Percentiles rank a stretch among this genome's conserved stretches.
Evolutionary conservation across 2,329 filamentous ascomycete species (phyloP).

Genomic region (Bretziella fagacearum): DNA sequence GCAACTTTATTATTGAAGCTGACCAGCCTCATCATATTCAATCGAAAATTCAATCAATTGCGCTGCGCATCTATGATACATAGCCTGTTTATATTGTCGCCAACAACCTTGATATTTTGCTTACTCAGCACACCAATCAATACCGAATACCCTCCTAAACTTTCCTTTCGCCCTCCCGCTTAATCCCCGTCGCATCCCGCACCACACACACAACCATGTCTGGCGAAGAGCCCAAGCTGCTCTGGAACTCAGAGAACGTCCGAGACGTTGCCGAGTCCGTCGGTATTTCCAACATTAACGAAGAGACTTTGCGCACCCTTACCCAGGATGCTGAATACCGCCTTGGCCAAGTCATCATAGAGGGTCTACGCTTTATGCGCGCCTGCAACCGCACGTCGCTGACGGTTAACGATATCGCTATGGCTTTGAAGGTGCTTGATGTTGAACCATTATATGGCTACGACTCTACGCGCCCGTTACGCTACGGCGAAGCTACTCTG

Average conservation of each 20-base stretch:
- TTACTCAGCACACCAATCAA: too few relatives aligned
- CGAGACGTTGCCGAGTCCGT: conserved; percentile 92
- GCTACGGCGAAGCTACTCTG: conserved; percentile 84
- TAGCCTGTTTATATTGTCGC: too few relatives aligned
- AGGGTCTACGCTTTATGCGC: conserved; percentile 92
- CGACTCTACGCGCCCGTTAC: conserved; percentile 73
- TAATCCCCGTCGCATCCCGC: background rate
- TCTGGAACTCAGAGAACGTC: conserved; percentile 96
- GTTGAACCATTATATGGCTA: conserved; percentile 95
- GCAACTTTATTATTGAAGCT: too few relatives aligned
- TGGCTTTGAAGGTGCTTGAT: conserved; percentile 71
- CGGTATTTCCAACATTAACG: conserved; percentile 62
- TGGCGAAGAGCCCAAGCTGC: conserved; percentile 29
- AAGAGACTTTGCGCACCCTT: conserved; percentile 74
- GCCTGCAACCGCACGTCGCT: conserved; percentile 72
- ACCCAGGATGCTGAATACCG: conserved; percentile 93
- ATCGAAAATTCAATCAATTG: too few relatives aligned
- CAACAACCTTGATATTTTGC: too few relatives aligned
- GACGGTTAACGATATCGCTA: conserved; percentile 74
- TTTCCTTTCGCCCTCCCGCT: background rate
- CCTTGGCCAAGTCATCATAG: conserved; percentile 80
- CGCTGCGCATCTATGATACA: too few relatives aligned
- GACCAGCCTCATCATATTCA: too few relatives aligned
- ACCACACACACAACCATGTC: conserved; percentile 9
- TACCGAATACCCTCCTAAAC: too few relatives aligned